Evolutionary conservation across 129 eudicot species (phyloP).

Genomic region (Flaveria bidentis): DNA sequence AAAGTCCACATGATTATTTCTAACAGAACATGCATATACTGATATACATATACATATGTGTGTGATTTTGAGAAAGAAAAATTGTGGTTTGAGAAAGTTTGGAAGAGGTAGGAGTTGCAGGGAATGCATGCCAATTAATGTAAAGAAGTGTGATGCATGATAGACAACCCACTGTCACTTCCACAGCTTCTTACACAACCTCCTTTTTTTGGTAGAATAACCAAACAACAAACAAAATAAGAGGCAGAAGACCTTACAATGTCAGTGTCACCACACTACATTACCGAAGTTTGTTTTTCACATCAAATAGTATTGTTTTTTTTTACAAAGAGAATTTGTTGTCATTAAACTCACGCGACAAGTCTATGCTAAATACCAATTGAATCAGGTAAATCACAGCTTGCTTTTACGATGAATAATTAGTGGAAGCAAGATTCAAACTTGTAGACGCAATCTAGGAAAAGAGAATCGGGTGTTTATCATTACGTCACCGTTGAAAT

Average conservation of each 20-base stretch:
- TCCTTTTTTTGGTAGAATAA: conserved; percentile 20
- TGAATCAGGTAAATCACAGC: no score
- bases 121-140: conserved; percentile 31
- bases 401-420: no score
- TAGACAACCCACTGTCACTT: conserved; percentile 42
- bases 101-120: conserved; percentile 13
- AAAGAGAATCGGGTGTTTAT: no score
- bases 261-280: conserved; percentile 23
- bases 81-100: conserved; percentile 11
- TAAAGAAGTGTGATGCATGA: conserved; percentile 34
- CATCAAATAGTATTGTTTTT: no score
- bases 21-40: neutral
- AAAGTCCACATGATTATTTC: no score
- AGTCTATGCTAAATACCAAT: no score
- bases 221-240: conserved; percentile 31
- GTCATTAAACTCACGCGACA: no score
- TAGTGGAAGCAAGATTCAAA: no score
- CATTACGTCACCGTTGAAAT: neutral
- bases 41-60: neutral
- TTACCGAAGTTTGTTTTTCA: neutral
- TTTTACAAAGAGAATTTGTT: no score
- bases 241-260: conserved; percentile 23
- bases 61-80: neutral
- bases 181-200: conserved; percentile 30
- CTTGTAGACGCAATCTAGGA: no score